Evolutionary conservation across 2,329 filamentous ascomycete genomes (phyloP), one percentile per base, ranked within the genome.

Genomic region (Didymella keratinophila): DNA sequence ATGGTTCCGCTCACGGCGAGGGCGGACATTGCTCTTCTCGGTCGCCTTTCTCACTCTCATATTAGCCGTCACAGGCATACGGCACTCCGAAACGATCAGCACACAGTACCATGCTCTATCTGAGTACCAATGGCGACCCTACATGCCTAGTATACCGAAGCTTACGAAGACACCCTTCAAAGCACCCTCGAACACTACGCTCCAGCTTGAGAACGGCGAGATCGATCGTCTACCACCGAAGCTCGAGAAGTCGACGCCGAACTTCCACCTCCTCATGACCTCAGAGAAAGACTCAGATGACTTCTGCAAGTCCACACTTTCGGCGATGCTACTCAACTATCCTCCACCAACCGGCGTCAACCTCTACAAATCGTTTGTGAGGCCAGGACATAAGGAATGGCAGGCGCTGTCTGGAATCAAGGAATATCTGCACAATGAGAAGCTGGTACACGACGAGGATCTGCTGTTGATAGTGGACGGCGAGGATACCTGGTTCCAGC

Each of bases 381-480:
- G 53, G 11, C 51, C 63, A 10, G 48, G 57, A 8, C 63, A 80
- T 54, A 76, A 72, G 58, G 79, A 82, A 69, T 72, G 82, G 45
- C 78, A 78, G 41, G 80, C 78, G 53, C 71, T 85, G 16, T 72
- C 75, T 8, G 78, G 78, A 3, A 78, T 83, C 28, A 72, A 81
- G 54, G 73, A 79, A 9, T 86, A 83, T 56, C 73, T 87, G 27
- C 76, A 78, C 12, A 77, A 79, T 47, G 77, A 75, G 28, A 79
- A 79, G 34, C 70, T 79, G n/a, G 78, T 84, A 18, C 76, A 79
- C 23, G 80, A 87, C 56, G 79, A 85, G 20, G 88, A 91, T 69
- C 74, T 91, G 27, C 82, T 89, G 8, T 75, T 90, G 56, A 79
- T 90, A 45, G 80, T 87, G 6, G 87, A 90, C 69, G 86, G 84